Conservation (phyloP, 2,329 filamentous ascomycete species). For the Tolypocladium cylindrosporum region DNA sequence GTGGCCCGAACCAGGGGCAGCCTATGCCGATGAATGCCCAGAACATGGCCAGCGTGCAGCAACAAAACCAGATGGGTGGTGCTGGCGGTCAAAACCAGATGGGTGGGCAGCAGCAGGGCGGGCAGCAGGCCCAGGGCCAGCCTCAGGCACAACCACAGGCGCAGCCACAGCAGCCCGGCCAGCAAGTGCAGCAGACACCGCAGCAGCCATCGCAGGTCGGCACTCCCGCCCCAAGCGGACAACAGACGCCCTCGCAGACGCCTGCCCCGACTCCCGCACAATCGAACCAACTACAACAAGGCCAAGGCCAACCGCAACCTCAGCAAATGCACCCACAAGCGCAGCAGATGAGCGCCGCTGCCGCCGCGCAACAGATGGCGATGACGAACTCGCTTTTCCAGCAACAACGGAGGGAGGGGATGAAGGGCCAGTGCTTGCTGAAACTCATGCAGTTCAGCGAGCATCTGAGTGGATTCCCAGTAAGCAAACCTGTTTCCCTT, state of each 20-base stretch:
- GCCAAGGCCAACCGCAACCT: slow-evolving; percentile 22
- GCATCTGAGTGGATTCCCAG: slow-evolving; percentile 47
- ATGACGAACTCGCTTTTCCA: slow-evolving; percentile 25
- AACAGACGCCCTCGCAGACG: slow-evolving; percentile 38
- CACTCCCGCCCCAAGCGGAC: slow-evolving; percentile 31
- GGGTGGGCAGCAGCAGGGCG: slow-evolving; percentile 9
- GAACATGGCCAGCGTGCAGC: slow-evolving; percentile 30
- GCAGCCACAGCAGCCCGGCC: slow-evolving; percentile 19
- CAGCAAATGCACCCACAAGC: slow-evolving; percentile 17
- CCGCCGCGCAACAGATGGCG: slow-evolving; percentile 24
- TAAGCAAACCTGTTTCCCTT: slow-evolving; percentile 22
- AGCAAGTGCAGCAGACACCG: slow-evolving; percentile 31
- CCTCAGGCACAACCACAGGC: slow-evolving; percentile 24
- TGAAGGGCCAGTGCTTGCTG: slow-evolving; percentile 48
- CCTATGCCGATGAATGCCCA: slow-evolving; percentile 38
- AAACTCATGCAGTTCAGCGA: slow-evolving; percentile 55
- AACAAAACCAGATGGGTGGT: slow-evolving; percentile 7
- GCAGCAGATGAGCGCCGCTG: slow-evolving; percentile 18
- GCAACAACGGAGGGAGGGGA: slow-evolving; percentile 38
- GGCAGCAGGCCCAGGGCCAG: slow-evolving; percentile 19
- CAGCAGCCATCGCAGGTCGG: slow-evolving; percentile 30
- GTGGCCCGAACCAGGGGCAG: slow-evolving; percentile 34
- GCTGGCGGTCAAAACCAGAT: slow-evolving; percentile 7
- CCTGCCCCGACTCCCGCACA: slow-evolving; percentile 28
- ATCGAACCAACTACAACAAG: slow-evolving; percentile 17